phyloP scores from a whole-genome alignment of 2,329 filamentous ascomycete species.

The Fusarium humuli region DNA sequence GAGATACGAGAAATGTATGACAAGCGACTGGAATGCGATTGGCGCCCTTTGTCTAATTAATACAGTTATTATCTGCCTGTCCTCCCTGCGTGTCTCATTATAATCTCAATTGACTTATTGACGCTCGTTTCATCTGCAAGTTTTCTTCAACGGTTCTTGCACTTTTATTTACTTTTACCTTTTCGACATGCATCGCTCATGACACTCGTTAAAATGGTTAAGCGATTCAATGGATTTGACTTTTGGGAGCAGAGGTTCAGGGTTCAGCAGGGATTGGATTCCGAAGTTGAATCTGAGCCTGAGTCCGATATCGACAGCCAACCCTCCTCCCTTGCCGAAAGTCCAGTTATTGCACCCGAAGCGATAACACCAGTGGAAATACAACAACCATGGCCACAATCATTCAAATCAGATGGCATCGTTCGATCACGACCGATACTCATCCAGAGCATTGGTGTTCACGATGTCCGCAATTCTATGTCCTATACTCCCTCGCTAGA shows the following conservation, averaged over 20 bases:
- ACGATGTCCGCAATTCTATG: constrained; percentile 18
- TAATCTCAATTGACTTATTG: constrained; percentile 1
- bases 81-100: constrained; percentile 17
- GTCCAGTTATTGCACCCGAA: background rate
- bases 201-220: constrained; percentile 1
- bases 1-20: constrained; percentile 2
- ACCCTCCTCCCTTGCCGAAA: constrained; percentile 10
- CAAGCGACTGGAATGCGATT: constrained; percentile 6
- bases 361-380: background rate
- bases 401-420: background rate
- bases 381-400: background rate
- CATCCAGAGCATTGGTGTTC: constrained; percentile 2
- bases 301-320: constrained; percentile 3
- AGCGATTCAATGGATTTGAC: constrained; percentile 19
- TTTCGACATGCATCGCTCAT: background rate
- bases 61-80: background rate
- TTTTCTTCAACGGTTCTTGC: background rate
- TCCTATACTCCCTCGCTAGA: constrained; percentile 7
- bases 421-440: background rate
- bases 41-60: constrained; percentile 21
- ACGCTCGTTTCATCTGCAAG: background rate
- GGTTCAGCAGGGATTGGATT: background rate
- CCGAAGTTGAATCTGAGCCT: background rate
- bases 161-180: background rate
- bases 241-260: constrained; percentile 25